Conservation (phyloP, 805 yeast species). For the Candida ulmi region DNA sequence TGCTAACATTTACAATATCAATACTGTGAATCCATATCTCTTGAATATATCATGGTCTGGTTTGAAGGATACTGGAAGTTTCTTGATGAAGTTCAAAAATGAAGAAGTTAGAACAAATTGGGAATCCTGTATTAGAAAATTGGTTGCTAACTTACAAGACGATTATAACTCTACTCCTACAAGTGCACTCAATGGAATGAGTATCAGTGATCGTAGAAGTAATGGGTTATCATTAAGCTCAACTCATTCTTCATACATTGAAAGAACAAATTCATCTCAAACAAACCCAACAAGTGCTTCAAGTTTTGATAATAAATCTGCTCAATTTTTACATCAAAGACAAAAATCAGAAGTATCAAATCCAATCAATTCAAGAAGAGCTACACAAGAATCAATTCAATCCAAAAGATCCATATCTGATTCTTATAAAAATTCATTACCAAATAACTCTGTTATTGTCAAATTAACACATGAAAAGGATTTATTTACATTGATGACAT, state of each 20-base stretch:
- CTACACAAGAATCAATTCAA: conserved; percentile 22
- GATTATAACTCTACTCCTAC: conserved; percentile 13
- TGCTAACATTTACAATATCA: conserved; percentile 53
- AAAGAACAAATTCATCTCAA: conserved; percentile 18
- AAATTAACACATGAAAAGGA: conserved; percentile 38
- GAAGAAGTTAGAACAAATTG: conserved; percentile 84
- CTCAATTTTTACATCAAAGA: conserved; percentile 15
- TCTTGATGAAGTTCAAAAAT: conserved; percentile 72
- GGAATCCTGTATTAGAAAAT: conserved; percentile 57
- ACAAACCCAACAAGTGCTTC: conserved; percentile 9
- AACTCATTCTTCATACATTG: conserved; percentile 21
- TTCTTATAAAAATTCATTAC: conserved; percentile 31
- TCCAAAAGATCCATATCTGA: conserved; percentile 34
- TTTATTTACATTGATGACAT: conserved; percentile 62
- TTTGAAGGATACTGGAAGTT: conserved; percentile 78
- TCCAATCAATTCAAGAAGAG: conserved; percentile 14
- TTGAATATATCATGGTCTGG: conserved; percentile 79
- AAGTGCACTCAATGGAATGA: conserved; percentile 11
- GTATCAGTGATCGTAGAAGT: conserved; percentile 20
- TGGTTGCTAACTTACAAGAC: conserved; percentile 30
- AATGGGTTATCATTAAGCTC: conserved; percentile 22
- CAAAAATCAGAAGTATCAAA: conserved; percentile 22
- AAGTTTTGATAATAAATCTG: conserved; percentile 5
- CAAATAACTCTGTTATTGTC: conserved; percentile 32
- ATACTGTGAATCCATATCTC: conserved; percentile 43